Base-by-base conservation (phyloP, 768 basidiomycete genomes). In the Postia placenta region DNA sequence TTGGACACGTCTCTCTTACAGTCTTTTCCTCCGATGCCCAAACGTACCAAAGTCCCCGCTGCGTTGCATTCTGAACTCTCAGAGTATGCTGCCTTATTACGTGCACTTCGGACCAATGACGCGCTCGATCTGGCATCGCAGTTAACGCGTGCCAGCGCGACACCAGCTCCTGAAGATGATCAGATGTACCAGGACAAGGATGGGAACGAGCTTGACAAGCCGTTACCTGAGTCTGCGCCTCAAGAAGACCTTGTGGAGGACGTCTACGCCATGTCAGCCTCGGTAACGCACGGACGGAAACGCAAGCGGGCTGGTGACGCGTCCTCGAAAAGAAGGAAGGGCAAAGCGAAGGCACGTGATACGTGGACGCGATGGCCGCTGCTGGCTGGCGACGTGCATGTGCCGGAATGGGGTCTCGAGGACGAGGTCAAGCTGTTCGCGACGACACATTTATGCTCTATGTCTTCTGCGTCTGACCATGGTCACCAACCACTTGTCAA, bases 331-430 rank as follows among this genome's bases (percentile, higher is more conserved):
- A n/a, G 45, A 42, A 45, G 43, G 38, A 39, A 48, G 26, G 56
- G 62, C 59, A 56, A 59, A 58, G 37, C n/a, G 19, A 50, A 55
- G 42, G 25, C 28, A 35, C 63, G 60, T 59, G 78, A 84, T 56
- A 69, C 67, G 0, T 89, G 85, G 86, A 87, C 87, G 0, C 71
- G 80, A 5, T 91, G 88, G 88, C 88, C 88, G 1, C 74, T 89
- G 44, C 73, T 80, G 15, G 56, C 71, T 2, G 68, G 70, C 14
- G 85, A 90, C 56, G 74, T 86, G 14, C 69, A 73, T 20, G 67
- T 76, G 7, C 86, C 88, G 1, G 81, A 87, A 64, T 90, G 83
- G 82, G 66, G 67, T 7, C 66, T 91, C 19, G 73, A 80, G 41
- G 87, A 90, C 54, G 88, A 90, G 64, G 71, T 90, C 7, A 63